Base-by-base conservation (phyloP, 768 basidiomycete genomes). In the Thelephora aurantiotincta region DNA sequence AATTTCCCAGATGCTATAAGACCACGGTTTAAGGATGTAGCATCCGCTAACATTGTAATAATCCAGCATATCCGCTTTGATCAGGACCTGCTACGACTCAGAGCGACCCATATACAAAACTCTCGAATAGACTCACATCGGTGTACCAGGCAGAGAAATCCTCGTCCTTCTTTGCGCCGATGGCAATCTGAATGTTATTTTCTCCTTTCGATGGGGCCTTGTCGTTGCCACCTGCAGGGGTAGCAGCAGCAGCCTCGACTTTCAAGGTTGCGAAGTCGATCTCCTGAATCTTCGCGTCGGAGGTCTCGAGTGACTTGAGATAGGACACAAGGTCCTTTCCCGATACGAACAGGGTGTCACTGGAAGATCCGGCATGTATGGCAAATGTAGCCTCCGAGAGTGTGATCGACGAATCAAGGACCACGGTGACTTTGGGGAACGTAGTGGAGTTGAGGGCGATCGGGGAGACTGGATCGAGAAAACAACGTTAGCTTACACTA, bases 31-130 rank as follows among this genome's bases (percentile, higher is more conserved):
- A 50, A 99, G 80, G 63, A 98, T 96, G 66, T 99, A 99, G 61
- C 96, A 99, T 13, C 96, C 96, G 51, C 89, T 92, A 62, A 99
- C 91, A 63, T 80, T 93, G 70, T 99, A 98, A 66, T 98, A 99
- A 58, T 99, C 96, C 46, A 99, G 66, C 96, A 99, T 99, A 54
- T 99, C 93, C 4, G 92, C 85, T 70, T 97, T 97, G 65, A 97
- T 69, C 52, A 99, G 70, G n/a, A 96, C 92, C 91, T 94, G 49
- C 33, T 33, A 41, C 16, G 7, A 18, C 60, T 57, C 61, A 43
- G 11, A 12, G 38, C 49, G 34, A 42, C 30, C 48, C 37, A 23
- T n/a, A 30, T 9, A 22, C 20, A 3, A 2, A 3, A 34, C n/a
- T 26, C 5, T 45, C 50, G 36, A 22, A 44, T 34, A n/a, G 12